Conservation (phyloP, 2,329 filamentous ascomycete species). For the Thelonectria olida region DNA sequence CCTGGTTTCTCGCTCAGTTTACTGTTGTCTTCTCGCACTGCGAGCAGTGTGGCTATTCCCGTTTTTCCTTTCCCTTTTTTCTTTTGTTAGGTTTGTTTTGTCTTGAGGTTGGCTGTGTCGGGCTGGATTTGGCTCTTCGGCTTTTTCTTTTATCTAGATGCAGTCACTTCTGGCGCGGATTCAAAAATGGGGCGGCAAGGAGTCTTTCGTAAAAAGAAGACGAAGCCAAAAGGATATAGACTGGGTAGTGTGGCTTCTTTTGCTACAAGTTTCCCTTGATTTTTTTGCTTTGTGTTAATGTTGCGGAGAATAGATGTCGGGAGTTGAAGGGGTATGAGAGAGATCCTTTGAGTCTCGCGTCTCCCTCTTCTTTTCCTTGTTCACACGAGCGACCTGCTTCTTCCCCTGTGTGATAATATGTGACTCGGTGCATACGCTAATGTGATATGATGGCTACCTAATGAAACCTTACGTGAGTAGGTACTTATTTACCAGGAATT, state of each 20-base stretch:
- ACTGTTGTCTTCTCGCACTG: conserved; percentile 6
- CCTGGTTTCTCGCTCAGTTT: conserved; percentile 1
- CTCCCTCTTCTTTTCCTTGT: not conserved
- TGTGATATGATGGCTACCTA: no score
- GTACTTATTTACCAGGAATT: no score
- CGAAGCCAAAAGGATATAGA: conserved; percentile 34
- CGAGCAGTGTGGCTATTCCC: not conserved
- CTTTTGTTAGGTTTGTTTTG: not conserved
- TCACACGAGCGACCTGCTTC: not conserved
- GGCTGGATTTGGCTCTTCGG: not conserved
- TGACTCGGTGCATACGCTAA: not conserved
- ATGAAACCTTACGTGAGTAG: no score
- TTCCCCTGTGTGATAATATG: not conserved
- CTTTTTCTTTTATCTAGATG: not conserved
- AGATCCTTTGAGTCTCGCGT: not conserved
- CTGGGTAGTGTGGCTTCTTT: conserved; percentile 23
- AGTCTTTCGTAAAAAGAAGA: conserved; percentile 32
- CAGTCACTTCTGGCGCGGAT: conserved; percentile 13
- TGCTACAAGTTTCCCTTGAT: conserved; percentile 4
- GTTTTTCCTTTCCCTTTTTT: not conserved
- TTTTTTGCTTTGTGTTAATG: conserved; percentile 9
- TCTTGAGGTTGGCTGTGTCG: conserved; percentile 10
- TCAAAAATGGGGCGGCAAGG: conserved; percentile 28
- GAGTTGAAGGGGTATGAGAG: not conserved
- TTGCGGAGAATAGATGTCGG: conserved; percentile 25